Evolutionary conservation across 441 rosid species (phyloP).

Genomic region (Iberis amara): DNA sequence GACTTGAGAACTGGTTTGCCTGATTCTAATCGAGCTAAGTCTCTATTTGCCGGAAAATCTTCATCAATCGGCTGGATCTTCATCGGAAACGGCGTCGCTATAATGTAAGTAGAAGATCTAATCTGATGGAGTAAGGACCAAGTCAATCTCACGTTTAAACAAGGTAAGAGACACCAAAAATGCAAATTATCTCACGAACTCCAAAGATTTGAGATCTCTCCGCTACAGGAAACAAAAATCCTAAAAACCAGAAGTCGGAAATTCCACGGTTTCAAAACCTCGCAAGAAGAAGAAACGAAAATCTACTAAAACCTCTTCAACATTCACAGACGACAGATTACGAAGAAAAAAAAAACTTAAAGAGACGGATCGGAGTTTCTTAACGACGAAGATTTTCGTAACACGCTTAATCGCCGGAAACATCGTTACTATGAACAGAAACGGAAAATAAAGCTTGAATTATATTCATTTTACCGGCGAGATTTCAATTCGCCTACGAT

Average conservation of each 20-base stretch:
- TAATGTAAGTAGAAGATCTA: neutral
- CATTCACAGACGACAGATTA: neutral
- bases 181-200: neutral
- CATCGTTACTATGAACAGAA: slow-evolving; percentile 32
- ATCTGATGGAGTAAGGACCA: neutral
- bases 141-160: neutral
- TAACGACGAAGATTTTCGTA: slow-evolving; percentile 42
- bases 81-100: slow-evolving; percentile 39
- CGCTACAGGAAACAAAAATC: neutral
- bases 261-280: neutral
- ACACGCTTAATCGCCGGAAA: slow-evolving; percentile 52
- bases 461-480: slow-evolving; percentile 38
- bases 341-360: neutral
- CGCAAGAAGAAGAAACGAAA: slow-evolving; percentile 8
- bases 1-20: slow-evolving; percentile 66
- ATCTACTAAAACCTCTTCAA: slow-evolving; percentile 17
- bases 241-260: no score
- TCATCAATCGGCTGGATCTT: slow-evolving; percentile 77
- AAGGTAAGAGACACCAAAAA: neutral
- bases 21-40: slow-evolving; percentile 39
- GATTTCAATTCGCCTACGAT: slow-evolving; percentile 19
- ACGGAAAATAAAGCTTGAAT: slow-evolving; percentile 28
- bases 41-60: slow-evolving; percentile 35
- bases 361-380: slow-evolving; percentile 22
- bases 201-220: slow-evolving; percentile 1